Evolutionary conservation across 805 yeast species (phyloP), one percentile per base, ranked within the genome.

Genomic region (Metschnikowia cerradonensis): DNA sequence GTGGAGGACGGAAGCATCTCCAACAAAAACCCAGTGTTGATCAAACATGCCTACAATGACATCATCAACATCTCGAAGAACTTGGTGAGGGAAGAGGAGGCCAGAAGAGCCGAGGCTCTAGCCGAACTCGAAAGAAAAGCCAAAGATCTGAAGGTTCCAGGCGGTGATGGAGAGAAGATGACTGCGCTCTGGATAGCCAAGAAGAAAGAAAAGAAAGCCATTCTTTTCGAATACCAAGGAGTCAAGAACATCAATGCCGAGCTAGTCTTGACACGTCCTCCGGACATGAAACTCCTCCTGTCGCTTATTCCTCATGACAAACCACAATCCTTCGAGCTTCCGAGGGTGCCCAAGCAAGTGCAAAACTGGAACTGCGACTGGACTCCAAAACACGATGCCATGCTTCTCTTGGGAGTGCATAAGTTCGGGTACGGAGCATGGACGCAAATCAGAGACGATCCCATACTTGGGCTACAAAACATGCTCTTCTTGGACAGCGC

Each of bases 401-500:
- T 83, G 82, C 75, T 94, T 48, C 67, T 94, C 53, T 81, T 88
- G 34, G 99, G 99, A 56, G 87, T 92, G 20, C 79, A 80, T 62
- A 90, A 89, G 68, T 91, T 91, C 68, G 99, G 99, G 0, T 91
- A 90, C 67, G 98, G 98, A 15, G 84, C 96, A 1, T 94, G 99
- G 99, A 66, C 79, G 2, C 91, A 88, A 62, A 91, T 94, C 42
- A 78, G 99, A 63, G 99, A 94, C 70, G 99, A 94, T 69, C 98
- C 99, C 1, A 78, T 89, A 47, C 76, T 94, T 52, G 91, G 90
- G 10, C 74, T 94, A 53, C 87, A 89, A 54, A 89, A 90, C 59
- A 94, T 90, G 72, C 71, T 94, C 57, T 94, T 82, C 61, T 75
- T 94, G 59, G 85, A 80, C 49, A 55, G 58, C 15, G 41, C 60